A percentile compares a stretch with the other conserved stretches of the same genome.
phyloP scores from a whole-genome alignment of 768 basidiomycete species.

The Trametes cingulata region DNA sequence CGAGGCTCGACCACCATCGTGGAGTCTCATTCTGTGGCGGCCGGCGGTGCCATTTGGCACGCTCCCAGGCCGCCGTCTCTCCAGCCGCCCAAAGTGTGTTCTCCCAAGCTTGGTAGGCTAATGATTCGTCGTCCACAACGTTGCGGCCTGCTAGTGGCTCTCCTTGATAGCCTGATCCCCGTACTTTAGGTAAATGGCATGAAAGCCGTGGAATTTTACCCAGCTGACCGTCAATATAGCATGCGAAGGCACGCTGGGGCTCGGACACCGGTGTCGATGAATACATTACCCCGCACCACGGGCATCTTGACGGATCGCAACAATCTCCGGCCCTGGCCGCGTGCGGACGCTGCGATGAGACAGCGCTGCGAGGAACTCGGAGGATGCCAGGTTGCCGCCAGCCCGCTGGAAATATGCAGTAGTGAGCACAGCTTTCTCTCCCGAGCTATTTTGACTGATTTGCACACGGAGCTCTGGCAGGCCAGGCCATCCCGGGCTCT shows the following conservation, averaged over 20 bases:
- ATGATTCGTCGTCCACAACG: background rate
- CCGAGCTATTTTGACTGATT: slow-evolving; percentile 21
- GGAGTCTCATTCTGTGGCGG: background rate
- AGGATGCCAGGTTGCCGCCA: slow-evolving; percentile 7
- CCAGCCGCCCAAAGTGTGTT: background rate
- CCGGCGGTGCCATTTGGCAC: background rate
- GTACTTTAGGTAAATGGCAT: background rate
- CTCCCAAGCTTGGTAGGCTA: background rate
- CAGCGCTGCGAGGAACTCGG: slow-evolving; percentile 13
- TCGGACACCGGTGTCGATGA: slow-evolving; percentile 1
- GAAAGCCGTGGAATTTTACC: background rate
- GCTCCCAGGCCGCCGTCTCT: background rate
- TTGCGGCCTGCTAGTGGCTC: background rate
- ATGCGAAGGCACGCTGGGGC: slow-evolving; percentile 3
- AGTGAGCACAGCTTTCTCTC: slow-evolving; percentile 12
- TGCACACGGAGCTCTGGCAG: slow-evolving; percentile 5
- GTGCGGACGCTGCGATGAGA: slow-evolving; percentile 12
- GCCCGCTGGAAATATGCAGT: background rate
- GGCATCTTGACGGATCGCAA: slow-evolving; percentile 19
- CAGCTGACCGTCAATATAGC: background rate
- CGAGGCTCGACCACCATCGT: background rate
- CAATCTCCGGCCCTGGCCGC: slow-evolving; percentile 15
- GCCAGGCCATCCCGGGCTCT: slow-evolving; percentile 4
- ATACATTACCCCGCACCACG: background rate
- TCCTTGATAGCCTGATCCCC: background rate